Conservation (phyloP, 495 filamentous ascomycete genomes). For the Annulohypoxylon maeteangense region DNA sequence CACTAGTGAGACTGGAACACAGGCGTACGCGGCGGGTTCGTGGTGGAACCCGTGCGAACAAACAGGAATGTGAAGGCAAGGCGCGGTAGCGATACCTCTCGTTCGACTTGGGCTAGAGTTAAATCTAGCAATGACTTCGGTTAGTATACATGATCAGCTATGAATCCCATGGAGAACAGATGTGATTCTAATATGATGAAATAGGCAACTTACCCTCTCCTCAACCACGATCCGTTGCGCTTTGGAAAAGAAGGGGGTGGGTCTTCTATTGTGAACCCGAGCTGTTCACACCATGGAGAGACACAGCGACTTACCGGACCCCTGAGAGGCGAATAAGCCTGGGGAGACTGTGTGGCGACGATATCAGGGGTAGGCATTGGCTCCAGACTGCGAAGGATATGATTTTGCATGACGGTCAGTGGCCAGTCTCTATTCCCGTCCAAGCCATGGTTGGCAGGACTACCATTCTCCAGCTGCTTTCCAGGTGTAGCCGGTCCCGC, state of each 20-base stretch:
- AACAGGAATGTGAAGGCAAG: constrained; percentile 8
- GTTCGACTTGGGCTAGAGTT: constrained; percentile 35
- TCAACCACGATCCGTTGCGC: constrained; percentile 13
- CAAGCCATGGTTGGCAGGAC: constrained; percentile 35
- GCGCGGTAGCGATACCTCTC: constrained; percentile 4
- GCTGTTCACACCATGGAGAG: constrained; percentile 37
- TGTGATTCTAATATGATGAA: not conserved
- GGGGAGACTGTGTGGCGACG: constrained; percentile 7
- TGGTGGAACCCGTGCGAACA: constrained; percentile 17
- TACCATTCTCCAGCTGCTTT: constrained; percentile 13
- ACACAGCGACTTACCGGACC: constrained; percentile 21
- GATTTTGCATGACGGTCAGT: constrained; percentile 23
- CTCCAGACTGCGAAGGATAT: constrained; percentile 13
- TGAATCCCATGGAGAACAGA: not conserved
- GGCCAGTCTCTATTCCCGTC: constrained; percentile 47
- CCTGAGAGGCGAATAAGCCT: constrained; percentile 25
- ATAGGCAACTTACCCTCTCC: constrained; percentile 30
- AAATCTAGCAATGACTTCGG: constrained; percentile 15
- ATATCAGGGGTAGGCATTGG: constrained; percentile 14
- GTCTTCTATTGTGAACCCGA: constrained; percentile 28
- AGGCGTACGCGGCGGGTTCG: constrained; percentile 29
- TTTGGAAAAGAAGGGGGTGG: constrained; percentile 13
- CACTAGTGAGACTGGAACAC: constrained; percentile 33
- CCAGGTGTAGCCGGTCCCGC: not conserved
- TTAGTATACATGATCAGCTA: constrained; percentile 3